Evolutionary conservation across 1,139 yeast species (phyloP).

Genomic region (Petasospora rhodanensis): DNA sequence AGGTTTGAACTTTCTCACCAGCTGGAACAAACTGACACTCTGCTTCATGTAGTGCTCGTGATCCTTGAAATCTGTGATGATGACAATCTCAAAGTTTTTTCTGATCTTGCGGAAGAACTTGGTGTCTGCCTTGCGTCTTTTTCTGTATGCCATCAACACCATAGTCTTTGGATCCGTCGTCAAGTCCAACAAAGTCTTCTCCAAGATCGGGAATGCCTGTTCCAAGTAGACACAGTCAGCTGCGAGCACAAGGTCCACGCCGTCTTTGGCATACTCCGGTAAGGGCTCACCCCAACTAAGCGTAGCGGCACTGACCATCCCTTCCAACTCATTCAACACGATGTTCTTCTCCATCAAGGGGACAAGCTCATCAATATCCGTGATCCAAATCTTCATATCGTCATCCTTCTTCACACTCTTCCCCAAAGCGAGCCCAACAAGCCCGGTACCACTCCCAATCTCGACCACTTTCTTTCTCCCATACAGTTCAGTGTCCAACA

Average conservation of each 20-base stretch:
- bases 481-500: conserved; percentile 26
- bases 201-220: conserved; percentile 46
- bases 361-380: conserved; percentile 38
- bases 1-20: conserved; percentile 26
- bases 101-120: conserved; percentile 39
- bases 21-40: conserved; percentile 39
- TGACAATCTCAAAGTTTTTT: conserved; percentile 34
- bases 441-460: conserved; percentile 54
- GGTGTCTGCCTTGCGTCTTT: conserved; percentile 50
- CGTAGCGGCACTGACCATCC: conserved; percentile 35
- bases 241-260: conserved; percentile 44
- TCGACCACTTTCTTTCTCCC: conserved; percentile 37
- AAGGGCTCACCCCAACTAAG: conserved; percentile 46
- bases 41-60: conserved; percentile 27
- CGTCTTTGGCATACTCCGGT: conserved; percentile 31
- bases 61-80: conserved; percentile 26
- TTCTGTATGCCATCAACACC: conserved; percentile 45
- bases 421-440: conserved; percentile 39
- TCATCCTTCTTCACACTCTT: conserved; percentile 22
- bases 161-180: conserved; percentile 34
- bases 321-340: conserved; percentile 33
- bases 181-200: conserved; percentile 42
- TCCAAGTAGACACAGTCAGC: conserved; percentile 57
- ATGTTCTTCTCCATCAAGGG: conserved; percentile 44
- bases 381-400: conserved; percentile 37